These are phyloP conservation scores for Colletotrichum tropicale DNA, from an alignment of 2,329 filamentous ascomycete genomes.

Conservation along the genomic window DNA sequence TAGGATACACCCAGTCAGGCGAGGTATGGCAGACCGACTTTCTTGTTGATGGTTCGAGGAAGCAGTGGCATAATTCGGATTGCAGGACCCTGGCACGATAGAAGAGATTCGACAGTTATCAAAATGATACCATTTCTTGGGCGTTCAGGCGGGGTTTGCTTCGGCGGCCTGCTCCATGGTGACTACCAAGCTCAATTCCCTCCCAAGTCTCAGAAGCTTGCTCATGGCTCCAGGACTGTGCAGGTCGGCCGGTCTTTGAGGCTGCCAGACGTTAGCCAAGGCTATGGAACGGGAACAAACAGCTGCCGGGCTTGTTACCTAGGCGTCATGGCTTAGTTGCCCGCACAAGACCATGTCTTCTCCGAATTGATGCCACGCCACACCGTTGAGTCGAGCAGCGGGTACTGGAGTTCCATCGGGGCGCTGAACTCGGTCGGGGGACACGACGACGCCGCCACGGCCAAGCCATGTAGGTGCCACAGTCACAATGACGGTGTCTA, in stretches of 20 bases:
- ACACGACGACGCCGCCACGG: constrained; percentile 78
- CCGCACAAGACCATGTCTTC: constrained; percentile 86
- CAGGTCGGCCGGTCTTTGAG: neutral
- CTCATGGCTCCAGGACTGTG: neutral
- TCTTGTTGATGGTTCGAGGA: neutral
- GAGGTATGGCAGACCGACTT: constrained; percentile 15
- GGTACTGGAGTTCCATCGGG: constrained; percentile 57
- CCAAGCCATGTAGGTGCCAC: constrained; percentile 93
- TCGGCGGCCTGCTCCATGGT: neutral
- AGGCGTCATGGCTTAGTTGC: constrained; percentile 42
- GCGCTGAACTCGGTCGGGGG: constrained; percentile 64
- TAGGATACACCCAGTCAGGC: neutral
- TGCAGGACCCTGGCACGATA: neutral
- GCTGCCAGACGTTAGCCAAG: neutral
- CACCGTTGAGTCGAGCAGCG: constrained; percentile 68
- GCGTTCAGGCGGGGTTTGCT: neutral
- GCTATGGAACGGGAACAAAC: neutral
- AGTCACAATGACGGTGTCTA: constrained; percentile 84
- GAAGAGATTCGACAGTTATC: neutral
- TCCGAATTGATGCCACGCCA: constrained; percentile 79
- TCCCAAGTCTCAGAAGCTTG: neutral
- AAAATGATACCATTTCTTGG: constrained; percentile 3
- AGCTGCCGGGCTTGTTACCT: neutral
- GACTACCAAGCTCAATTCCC: neutral
- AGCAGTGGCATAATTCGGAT: neutral